Evolutionary conservation across 164 flowering plant genomes (phyloP).

Genomic region (Chimonanthus praecox): DNA sequence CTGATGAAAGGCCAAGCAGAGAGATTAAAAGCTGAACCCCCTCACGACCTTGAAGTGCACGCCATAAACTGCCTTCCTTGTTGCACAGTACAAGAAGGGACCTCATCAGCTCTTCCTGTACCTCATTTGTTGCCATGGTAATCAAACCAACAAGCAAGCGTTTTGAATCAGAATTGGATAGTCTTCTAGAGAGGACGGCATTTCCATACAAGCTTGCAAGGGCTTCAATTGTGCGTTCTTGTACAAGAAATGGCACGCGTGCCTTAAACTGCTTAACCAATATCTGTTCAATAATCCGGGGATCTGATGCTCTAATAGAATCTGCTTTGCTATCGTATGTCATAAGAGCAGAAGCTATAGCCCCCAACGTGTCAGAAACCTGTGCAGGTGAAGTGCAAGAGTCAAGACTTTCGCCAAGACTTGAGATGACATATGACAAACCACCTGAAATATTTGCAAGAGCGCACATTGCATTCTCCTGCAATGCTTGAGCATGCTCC

Average conservation of each 20-base stretch:
- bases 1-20: constrained; percentile 95
- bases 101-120: constrained; percentile 79
- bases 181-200: constrained; percentile 54
- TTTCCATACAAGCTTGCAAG: constrained; percentile 96
- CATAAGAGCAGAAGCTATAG: constrained; percentile 98
- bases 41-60: constrained; percentile 94
- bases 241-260: constrained; percentile 67
- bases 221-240: constrained; percentile 97
- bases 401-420: constrained; percentile 97
- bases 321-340: constrained; percentile 91
- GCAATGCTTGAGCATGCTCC: constrained; percentile 94
- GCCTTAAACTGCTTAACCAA: constrained; percentile 78
- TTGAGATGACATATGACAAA: constrained; percentile 86
- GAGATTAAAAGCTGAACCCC: constrained; percentile 96
- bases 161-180: constrained; percentile 78
- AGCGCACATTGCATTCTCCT: constrained; percentile 99
- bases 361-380: constrained; percentile 92
- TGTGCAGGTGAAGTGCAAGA: constrained; percentile 88
- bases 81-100: constrained; percentile 80
- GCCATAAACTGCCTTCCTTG: constrained; percentile 81
- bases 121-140: constrained; percentile 91
- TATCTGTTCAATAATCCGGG: constrained; percentile 65
- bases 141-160: constrained; percentile 90
- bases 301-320: constrained; percentile 71
- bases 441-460: constrained; percentile 99